Conservation (phyloP, 2,329 filamentous ascomycete species). For the Ophiostoma sp. region DNA sequence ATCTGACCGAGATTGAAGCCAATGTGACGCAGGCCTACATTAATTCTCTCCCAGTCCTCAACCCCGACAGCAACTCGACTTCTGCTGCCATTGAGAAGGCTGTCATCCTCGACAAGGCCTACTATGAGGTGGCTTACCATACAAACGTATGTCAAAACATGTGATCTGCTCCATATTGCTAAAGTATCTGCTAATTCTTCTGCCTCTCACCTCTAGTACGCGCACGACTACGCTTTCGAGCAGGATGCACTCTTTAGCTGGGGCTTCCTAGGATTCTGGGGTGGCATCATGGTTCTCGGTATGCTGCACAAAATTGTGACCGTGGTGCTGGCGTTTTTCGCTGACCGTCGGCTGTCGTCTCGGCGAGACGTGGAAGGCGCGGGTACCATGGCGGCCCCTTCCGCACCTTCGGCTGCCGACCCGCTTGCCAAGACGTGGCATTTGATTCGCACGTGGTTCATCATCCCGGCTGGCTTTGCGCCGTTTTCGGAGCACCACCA, state of each 20-base stretch:
- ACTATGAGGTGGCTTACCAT: not conserved
- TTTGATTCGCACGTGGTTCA: not conserved
- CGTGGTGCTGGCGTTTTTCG: not conserved
- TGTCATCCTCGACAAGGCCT: not conserved
- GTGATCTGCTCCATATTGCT: not conserved
- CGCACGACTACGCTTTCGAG: not conserved
- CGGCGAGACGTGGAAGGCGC: no score
- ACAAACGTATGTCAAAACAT: not conserved
- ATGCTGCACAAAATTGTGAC: not conserved
- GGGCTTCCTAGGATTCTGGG: not conserved
- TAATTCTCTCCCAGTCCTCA: not conserved
- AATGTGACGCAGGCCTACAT: not conserved
- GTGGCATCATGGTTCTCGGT: not conserved
- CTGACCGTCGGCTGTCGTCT: not conserved
- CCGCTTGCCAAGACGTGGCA: not conserved
- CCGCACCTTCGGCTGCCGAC: not conserved
- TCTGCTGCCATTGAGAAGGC: not conserved
- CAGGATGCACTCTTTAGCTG: not conserved
- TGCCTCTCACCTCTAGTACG: not conserved
- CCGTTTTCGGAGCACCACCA: conserved; percentile 11
- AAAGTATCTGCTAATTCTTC: not conserved
- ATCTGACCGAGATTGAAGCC: not conserved
- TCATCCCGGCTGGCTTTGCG: conserved; percentile 7
- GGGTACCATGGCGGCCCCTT: no score
- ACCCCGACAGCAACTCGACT: not conserved